Conservation (phyloP, 108 stramenopile genomes). For the Bacterosira constricta region DNA sequence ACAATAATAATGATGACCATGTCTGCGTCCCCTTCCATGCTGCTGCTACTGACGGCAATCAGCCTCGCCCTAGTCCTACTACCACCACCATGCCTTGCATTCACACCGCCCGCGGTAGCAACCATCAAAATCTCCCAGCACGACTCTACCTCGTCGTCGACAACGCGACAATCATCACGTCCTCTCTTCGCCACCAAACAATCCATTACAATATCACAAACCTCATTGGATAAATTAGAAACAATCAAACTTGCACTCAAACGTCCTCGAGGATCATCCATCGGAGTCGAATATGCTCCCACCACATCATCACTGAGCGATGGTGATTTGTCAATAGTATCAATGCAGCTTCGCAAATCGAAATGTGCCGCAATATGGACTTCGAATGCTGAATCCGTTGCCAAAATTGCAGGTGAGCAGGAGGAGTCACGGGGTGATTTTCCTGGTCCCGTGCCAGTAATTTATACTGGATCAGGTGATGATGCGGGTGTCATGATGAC, state of each 20-base stretch:
- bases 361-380: conserved; percentile 50
- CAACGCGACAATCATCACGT: too few relatives aligned
- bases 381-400: conserved; percentile 17
- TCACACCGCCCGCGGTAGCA: too few relatives aligned
- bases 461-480: conserved; percentile 33
- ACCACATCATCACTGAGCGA: background rate
- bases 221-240: conserved; percentile 17
- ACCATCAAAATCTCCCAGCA: too few relatives aligned
- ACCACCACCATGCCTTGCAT: too few relatives aligned
- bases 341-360: conserved; percentile 65
- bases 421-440: conserved; percentile 66
- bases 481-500: conserved; percentile 14
- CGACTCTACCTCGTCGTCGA: too few relatives aligned
- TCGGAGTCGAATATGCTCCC: conserved; percentile 50
- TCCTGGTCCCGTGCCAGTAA: conserved; percentile 77
- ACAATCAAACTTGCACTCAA: conserved; percentile 14
- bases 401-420: conserved; percentile 55
- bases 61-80: too few relatives aligned
- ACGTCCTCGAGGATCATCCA: conserved; percentile 21
- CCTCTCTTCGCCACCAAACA: too few relatives aligned
- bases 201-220: too few relatives aligned
- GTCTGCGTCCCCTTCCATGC: too few relatives aligned
- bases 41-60: too few relatives aligned
- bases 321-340: conserved; percentile 45
- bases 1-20: too few relatives aligned